phyloP scores from a whole-genome alignment of 2,329 filamentous ascomycete genomes.

The Bimuria novae-zelandiae region DNA sequence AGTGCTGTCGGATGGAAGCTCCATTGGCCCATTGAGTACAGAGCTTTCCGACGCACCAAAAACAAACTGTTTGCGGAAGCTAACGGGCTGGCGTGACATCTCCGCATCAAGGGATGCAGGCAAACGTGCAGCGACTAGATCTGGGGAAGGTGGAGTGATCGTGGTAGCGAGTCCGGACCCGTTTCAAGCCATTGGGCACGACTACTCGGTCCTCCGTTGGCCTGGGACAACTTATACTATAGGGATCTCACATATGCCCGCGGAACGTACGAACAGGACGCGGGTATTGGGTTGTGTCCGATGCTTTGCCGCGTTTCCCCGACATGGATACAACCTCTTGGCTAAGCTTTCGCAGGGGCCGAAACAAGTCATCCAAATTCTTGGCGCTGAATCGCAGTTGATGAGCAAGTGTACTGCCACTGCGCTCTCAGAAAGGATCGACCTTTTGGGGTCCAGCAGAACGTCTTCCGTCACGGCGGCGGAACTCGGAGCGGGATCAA shows the following conservation, averaged over 20 bases:
- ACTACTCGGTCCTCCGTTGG: neutral
- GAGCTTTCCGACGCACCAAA: conserved; percentile 8
- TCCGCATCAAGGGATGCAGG: conserved; percentile 3
- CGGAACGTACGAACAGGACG: no score
- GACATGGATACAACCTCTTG: no score
- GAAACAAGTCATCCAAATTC: no score
- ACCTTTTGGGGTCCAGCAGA: no score
- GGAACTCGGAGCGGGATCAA: no score
- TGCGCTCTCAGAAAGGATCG: no score
- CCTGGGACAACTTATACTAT: neutral
- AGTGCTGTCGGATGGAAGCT: conserved; percentile 31
- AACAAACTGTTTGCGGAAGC: conserved; percentile 11
- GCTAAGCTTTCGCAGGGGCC: no score
- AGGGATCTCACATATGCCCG: no score
- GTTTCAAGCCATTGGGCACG: neutral
- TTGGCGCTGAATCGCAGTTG: no score
- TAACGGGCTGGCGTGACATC: conserved; percentile 11
- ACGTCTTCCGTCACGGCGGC: no score
- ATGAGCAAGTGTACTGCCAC: no score
- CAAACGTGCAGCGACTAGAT: neutral
- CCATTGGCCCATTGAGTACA: conserved; percentile 27
- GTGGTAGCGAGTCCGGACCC: neutral
- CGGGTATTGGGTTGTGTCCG: neutral
- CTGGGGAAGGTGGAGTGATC: conserved; percentile 21
- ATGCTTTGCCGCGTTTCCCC: neutral